Evolutionary conservation across 1,284 basidiomycete species (phyloP).

Genomic region (Fereydounia khargensis): DNA sequence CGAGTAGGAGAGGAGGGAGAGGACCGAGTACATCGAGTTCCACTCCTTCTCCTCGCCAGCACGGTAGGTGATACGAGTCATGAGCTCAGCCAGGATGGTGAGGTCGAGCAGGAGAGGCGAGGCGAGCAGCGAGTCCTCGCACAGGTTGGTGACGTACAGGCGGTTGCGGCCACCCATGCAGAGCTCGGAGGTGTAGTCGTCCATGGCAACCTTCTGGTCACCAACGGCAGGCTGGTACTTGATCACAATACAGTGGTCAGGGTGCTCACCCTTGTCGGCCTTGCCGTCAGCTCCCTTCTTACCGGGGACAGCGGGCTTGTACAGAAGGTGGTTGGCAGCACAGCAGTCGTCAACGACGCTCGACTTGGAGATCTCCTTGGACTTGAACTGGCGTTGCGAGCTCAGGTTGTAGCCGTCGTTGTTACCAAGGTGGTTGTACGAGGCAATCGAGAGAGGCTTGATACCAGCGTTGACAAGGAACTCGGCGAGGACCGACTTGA

Average conservation of each 20-base stretch:
- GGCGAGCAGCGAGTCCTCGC: conserved; percentile 86
- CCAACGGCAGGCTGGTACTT: conserved; percentile 74
- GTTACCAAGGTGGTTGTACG: conserved; percentile 98
- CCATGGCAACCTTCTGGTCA: conserved; percentile 82
- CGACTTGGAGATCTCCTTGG: conserved; percentile 85
- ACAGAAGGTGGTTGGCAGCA: conserved; percentile 78
- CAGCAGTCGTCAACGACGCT: conserved; percentile 79
- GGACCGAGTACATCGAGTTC: conserved; percentile 54
- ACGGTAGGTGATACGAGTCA: conserved; percentile 82
- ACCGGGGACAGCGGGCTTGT: conserved; percentile 68
- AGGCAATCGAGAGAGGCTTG: conserved; percentile 93
- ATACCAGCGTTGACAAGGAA: conserved; percentile 98
- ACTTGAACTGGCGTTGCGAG: conserved; percentile 88
- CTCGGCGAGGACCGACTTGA: conserved; percentile 86
- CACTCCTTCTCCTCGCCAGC: conserved; percentile 35
- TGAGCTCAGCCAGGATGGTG: conserved; percentile 86
- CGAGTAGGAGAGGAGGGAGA: conserved; percentile 51
- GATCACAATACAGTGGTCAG: conserved; percentile 88
- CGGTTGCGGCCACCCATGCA: conserved; percentile 64
- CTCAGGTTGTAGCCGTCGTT: conserved; percentile 93
- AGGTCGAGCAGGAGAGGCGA: conserved; percentile 94
- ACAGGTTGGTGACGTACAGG: conserved; percentile 37
- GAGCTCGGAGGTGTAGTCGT: conserved; percentile 94
- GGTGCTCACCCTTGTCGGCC: conserved; percentile 78
- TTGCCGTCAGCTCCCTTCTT: conserved; percentile 60